Evolutionary conservation across 306 rosid species (phyloP).

Genomic region (Inga leiocalycina): DNA sequence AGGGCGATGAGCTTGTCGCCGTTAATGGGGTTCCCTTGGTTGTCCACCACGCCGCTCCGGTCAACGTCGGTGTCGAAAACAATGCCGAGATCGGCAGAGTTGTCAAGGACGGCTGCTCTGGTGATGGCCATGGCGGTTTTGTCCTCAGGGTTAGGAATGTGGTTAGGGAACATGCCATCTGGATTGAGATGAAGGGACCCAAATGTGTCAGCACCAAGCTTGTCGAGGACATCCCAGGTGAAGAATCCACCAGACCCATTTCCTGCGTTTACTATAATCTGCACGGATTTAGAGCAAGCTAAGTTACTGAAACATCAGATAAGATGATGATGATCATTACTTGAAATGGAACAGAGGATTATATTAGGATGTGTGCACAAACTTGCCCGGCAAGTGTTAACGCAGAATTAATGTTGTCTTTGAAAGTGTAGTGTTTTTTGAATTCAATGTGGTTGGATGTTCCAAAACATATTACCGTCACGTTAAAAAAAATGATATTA

Average conservation of each 20-base stretch:
- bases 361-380: background rate
- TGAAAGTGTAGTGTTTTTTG: no score
- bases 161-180: conserved; percentile 93
- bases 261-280: conserved; percentile 94
- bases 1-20: conserved; percentile 89
- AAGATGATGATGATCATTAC: background rate
- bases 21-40: conserved; percentile 70
- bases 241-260: conserved; percentile 96
- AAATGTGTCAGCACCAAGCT: conserved; percentile 91
- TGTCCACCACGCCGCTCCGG: conserved; percentile 82
- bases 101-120: conserved; percentile 65
- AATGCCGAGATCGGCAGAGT: conserved; percentile 78
- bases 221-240: conserved; percentile 87
- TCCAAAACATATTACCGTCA: no score
- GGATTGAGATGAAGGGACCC: conserved; percentile 89
- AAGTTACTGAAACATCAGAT: background rate
- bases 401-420: no score
- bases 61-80: conserved; percentile 93
- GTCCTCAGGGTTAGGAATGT: conserved; percentile 92
- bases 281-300: conserved; percentile 21
- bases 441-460: no score
- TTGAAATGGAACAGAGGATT: background rate
- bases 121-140: conserved; percentile 83
- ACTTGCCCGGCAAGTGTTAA: no score
- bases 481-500: no score